Percentiles rank a stretch among this genome's conserved stretches.
phyloP scores from a whole-genome alignment of 441 rosid species.

The Adansonia gregorii region DNA sequence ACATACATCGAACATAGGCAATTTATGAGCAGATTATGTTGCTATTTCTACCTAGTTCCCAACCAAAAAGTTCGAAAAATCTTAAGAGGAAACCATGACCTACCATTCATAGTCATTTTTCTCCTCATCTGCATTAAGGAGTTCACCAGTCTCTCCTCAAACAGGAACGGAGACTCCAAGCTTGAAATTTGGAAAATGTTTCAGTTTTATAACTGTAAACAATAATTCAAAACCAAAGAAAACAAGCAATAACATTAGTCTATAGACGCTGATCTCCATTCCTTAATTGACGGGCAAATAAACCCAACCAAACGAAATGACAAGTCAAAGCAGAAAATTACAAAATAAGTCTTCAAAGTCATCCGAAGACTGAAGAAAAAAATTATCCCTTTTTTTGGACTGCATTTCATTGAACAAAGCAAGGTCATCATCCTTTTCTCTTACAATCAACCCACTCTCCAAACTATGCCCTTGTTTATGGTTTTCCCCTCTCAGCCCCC shows the following conservation, averaged over 20 bases:
- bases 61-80: conserved; percentile 11
- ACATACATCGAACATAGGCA: not conserved
- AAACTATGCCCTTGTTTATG: conserved; percentile 85
- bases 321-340: conserved; percentile 49
- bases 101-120: conserved; percentile 99
- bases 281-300: not conserved
- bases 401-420: conserved; percentile 92
- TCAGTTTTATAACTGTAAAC: conserved; percentile 74
- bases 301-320: conserved; percentile 23
- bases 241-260: conserved; percentile 27
- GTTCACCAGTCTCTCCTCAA: conserved; percentile 82
- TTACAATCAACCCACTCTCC: conserved; percentile 64
- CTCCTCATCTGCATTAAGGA: conserved; percentile 83
- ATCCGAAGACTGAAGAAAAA: conserved; percentile 79
- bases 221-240: conserved; percentile 32
- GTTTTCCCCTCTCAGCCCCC: conserved; percentile 62
- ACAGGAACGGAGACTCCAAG: conserved; percentile 43
- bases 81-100: conserved; percentile 26
- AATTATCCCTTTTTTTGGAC: conserved; percentile 74
- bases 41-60: conserved; percentile 18
- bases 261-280: conserved; percentile 23
- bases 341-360: conserved; percentile 86
- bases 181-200: conserved; percentile 79
- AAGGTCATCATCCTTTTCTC: conserved; percentile 88
- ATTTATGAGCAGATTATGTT: conserved; percentile 6